Evolutionary conservation across 2,329 filamentous ascomycete genomes (phyloP).

Genomic region (Allantophomopsis cytisporea): DNA sequence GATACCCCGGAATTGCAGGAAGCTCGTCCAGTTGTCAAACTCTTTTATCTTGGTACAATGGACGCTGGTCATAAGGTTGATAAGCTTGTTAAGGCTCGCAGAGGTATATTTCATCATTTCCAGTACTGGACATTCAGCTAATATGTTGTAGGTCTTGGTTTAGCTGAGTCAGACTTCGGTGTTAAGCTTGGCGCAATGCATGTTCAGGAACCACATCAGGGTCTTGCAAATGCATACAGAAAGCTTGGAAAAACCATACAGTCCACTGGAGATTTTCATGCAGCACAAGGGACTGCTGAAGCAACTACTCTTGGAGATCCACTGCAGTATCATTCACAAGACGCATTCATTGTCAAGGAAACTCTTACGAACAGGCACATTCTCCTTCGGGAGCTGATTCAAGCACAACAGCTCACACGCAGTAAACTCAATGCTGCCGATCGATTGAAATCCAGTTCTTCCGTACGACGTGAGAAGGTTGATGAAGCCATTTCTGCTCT

Average conservation of each 20-base stretch:
- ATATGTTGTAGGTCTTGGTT: conserved; percentile 58
- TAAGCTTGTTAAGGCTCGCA: conserved; percentile 77
- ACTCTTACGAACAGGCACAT: conserved; percentile 97
- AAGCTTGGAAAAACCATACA: conserved; percentile 93
- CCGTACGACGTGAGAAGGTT: conserved; percentile 85
- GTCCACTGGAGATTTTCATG: conserved; percentile 87
- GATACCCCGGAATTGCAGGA: conserved; percentile 91
- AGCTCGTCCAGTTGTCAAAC: conserved; percentile 80
- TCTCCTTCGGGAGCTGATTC: conserved; percentile 79
- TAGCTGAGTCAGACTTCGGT: conserved; percentile 86
- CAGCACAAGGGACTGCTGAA: conserved; percentile 91
- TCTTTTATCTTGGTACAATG: conserved; percentile 92
- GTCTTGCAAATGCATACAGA: conserved; percentile 79
- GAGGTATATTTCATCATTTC: conserved; percentile 46
- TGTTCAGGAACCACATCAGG: conserved; percentile 79
- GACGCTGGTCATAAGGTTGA: conserved; percentile 96
- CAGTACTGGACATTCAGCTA: conserved; percentile 12
- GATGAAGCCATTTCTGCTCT: conserved; percentile 90
- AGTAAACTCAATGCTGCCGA: conserved; percentile 79
- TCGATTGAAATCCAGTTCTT: conserved; percentile 73
- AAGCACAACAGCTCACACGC: conserved; percentile 76
- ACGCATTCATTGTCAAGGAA: conserved; percentile 97
- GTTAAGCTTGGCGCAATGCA: conserved; percentile 79
- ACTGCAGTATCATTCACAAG: conserved; percentile 85
- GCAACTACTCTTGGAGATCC: conserved; percentile 90